Evolutionary conservation across 805 yeast species (phyloP).

Genomic region (Yarrowia divulgata): DNA sequence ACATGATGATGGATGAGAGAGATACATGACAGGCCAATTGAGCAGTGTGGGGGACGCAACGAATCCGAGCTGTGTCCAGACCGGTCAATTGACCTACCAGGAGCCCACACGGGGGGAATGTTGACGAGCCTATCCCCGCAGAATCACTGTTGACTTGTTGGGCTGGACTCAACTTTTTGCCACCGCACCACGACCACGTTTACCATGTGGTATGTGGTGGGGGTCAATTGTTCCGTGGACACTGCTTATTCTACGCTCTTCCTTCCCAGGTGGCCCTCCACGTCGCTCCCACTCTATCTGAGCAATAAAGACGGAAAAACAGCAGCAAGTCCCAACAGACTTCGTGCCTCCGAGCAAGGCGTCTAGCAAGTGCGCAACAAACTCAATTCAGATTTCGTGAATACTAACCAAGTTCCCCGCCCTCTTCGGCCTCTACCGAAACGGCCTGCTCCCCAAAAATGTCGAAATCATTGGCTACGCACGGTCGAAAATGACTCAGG

Average conservation of each 20-base stretch:
- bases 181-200: background rate
- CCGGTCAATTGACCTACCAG: background rate
- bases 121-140: no score
- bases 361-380: conserved; percentile 22
- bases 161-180: background rate
- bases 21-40: background rate
- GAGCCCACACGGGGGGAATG: background rate
- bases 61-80: background rate
- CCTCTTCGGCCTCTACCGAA: conserved; percentile 57
- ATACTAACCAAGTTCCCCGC: conserved; percentile 52
- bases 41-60: background rate
- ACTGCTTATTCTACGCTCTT: conserved; percentile 1
- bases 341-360: conserved; percentile 21
- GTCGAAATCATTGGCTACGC: conserved; percentile 91
- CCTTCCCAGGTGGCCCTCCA: background rate
- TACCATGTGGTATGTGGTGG: background rate
- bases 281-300: conserved; percentile 15
- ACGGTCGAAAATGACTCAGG: conserved; percentile 72
- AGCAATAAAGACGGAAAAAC: conserved; percentile 33
- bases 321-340: conserved; percentile 33
- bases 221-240: background rate
- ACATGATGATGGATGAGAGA: no score
- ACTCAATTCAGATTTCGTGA: background rate
- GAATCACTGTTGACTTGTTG: background rate
- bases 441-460: conserved; percentile 75